Evolutionary conservation across 176 grass and related monocot genomes (phyloP), one percentile per base, ranked within the genome.

Genomic region (Alloteropsis semialata): DNA sequence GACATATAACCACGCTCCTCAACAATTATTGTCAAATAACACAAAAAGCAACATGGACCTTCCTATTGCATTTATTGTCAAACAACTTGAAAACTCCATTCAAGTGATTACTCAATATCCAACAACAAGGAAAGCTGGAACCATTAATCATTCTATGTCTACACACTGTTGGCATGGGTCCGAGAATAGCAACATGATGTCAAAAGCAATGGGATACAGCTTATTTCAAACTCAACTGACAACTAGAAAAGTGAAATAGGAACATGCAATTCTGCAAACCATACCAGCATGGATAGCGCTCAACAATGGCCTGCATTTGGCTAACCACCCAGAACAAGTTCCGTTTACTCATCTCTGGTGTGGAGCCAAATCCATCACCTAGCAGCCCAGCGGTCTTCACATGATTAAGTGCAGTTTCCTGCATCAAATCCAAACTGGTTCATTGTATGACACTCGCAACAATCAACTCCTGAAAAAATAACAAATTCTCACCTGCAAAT

Each of bases 321-420:
- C 88, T 99, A 67, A 99, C 96, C 86, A 99, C 96, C 96, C 96
- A 99, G 77, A 99, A 96, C 84, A 99, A 88, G 74, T 96, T 88
- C 41, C 85, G 83, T 81, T 99, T 99, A 92, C 84, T 90, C 96
- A 99, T 99, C 85, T 99, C 93, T 32, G 96, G 91, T 8, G 96
- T 99, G 3, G 88, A 92, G n/a, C 96, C 96, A 43, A 99, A 99
- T 24, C 96, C 96, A 80, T 93, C 91, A 39, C 96, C 96, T 59
- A 99, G 45, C 3, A 99, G 72, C 70, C 93, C 96, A 36, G 89
- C 96, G 15, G 76, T 80, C 83, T 85, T 96, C 76, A 96, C 96
- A 79, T 99, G 96, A 88, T 99, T 99, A 71, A 99, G 88, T 18
- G 96, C 93, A 16, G 93, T 94, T 86, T 90, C 88, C 88, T 90